These are phyloP conservation scores for Cryptococcus depauperatus DNA, from an alignment of 1,284 basidiomycete genomes.

Conservation along the genomic window DNA sequence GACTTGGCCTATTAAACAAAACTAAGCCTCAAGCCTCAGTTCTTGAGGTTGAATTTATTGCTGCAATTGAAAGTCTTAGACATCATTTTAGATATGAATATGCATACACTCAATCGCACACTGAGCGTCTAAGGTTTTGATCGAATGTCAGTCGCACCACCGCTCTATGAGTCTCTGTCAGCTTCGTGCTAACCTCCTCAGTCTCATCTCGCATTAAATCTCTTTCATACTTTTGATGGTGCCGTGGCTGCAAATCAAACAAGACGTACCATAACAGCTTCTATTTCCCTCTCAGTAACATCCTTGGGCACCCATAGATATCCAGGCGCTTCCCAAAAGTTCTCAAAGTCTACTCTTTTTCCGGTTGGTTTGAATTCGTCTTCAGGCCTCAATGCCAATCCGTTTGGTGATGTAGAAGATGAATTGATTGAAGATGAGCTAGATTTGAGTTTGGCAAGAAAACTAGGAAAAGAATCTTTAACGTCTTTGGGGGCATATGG, in stretches of 20 bases:
- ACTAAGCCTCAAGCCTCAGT: too few species aligned
- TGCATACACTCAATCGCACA: background rate
- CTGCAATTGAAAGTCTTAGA: too few species aligned
- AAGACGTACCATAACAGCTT: conserved; percentile 63
- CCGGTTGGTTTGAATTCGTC: conserved; percentile 7
- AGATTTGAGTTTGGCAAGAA: conserved; percentile 52
- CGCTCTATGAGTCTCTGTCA: conserved; percentile 51
- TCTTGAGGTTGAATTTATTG: too few species aligned
- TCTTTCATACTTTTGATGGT: background rate
- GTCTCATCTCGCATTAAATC: background rate
- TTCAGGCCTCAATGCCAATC: background rate
- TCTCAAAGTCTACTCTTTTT: conserved; percentile 49
- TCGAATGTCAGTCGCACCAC: conserved; percentile 53
- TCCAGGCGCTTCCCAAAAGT: conserved; percentile 73
- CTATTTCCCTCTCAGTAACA: conserved; percentile 63
- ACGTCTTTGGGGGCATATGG: conserved; percentile 66
- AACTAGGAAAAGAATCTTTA: conserved; percentile 56
- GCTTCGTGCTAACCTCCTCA: background rate
- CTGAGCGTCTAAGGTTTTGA: conserved; percentile 19
- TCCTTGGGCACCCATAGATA: conserved; percentile 58
- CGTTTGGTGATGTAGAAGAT: background rate
- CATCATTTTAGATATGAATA: too few species aligned
- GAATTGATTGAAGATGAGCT: conserved; percentile 20
- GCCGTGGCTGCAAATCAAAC: too few species aligned
- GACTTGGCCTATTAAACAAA: too few species aligned